Evolutionary conservation across 2,329 filamentous ascomycete genomes (phyloP), one percentile per base, ranked within the genome.

Genomic region (Penicillium sp.): DNA sequence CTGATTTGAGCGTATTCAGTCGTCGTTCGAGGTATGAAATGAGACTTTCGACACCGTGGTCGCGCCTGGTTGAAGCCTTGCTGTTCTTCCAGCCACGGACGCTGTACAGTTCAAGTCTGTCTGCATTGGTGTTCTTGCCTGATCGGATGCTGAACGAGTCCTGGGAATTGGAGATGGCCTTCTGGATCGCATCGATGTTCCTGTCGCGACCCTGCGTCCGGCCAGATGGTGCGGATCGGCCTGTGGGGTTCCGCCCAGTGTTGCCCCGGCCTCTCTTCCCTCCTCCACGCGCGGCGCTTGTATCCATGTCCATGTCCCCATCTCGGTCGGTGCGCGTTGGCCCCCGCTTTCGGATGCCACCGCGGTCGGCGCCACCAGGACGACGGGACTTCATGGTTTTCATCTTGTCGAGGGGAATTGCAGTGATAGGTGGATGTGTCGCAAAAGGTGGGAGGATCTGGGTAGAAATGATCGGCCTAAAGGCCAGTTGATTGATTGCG

Each of bases 21-120:
- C 91, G 91, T 67, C 87, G 85, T 75, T 91, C 87, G 61, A 92
- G 76, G 70, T 91, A 91, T 50, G 79, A 78, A 52, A 91, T 73
- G 29, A 91, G 79, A 57, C 85, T 83, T 58, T 82, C 81, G 26
- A 89, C 70, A 21, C 89, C 89, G 49, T 88, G 87, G 54, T 89
- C 89, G 29, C 82, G 71, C 62, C 91, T 90, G 27, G 71, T 79
- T 11, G 84, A 81, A 8, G 87, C 88, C 72, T 88, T 91, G 77
- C 88, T 91, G 45, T 84, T 75, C 67, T 83, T 86, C 68, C 90
- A 80, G 26, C 89, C 89, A 61, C 79, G 78, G 22, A 93, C 69
- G 52, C 70, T 73, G 50, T 82, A 65, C 31, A 74, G 67, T 54
- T 73, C 69, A 48, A 74, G 58, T n/a, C 14, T 6, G 22, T 27